A percentile compares a stretch with the other conserved stretches of the same genome.
Evolutionary conservation across 495 filamentous ascomycete genomes (phyloP).

Genomic region (Echria macrotheca): DNA sequence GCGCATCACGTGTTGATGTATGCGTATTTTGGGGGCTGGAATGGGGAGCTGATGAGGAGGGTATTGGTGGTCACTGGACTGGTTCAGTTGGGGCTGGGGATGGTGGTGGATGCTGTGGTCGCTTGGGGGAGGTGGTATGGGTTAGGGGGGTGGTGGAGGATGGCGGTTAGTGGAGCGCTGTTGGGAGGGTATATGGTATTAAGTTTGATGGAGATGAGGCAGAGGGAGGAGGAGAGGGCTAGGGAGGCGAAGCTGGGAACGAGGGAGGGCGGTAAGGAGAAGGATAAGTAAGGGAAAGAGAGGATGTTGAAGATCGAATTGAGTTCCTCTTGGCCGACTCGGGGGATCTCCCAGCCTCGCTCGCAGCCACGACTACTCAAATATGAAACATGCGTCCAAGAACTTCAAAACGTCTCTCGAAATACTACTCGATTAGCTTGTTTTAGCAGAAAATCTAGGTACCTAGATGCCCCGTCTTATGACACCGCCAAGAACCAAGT

Average conservation of each 20-base stretch:
- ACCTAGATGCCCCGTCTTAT: too few species aligned
- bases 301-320: too few species aligned
- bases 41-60: background rate
- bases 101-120: background rate
- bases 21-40: conserved; percentile 1
- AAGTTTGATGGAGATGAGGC: background rate
- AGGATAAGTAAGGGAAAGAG: too few species aligned
- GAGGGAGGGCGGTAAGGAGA: too few species aligned
- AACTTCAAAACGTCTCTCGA: too few species aligned
- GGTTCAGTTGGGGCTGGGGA: background rate
- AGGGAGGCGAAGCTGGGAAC: background rate
- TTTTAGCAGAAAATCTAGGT: too few species aligned
- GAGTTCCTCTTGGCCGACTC: too few species aligned
- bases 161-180: background rate
- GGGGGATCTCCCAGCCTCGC: too few species aligned
- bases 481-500: too few species aligned
- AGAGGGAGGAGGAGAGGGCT: background rate
- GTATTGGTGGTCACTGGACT: background rate
- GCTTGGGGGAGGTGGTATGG: background rate
- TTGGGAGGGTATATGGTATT: conserved; percentile 1
- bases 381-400: too few species aligned
- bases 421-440: too few species aligned
- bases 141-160: background rate
- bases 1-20: conserved; percentile 4
- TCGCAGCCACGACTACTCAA: too few species aligned